Evolutionary conservation across 371 early-diverging fungal species (phyloP).

Genomic region (Rhizopus stolonifer): DNA sequence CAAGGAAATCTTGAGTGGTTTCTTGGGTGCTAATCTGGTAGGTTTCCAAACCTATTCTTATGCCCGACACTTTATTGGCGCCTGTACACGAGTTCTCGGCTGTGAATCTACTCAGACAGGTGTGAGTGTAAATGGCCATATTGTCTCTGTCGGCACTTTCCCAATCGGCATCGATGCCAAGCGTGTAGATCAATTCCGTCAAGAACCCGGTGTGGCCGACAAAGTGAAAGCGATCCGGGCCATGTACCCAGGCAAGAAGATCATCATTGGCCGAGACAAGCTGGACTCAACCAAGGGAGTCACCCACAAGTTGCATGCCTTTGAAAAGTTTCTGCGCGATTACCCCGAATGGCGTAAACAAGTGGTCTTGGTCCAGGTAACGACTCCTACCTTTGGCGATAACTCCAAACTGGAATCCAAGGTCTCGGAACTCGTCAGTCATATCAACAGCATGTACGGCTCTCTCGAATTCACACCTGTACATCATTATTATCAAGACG

Average conservation of each 20-base stretch:
- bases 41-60: constrained; percentile 98
- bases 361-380: constrained; percentile 90
- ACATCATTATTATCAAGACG: constrained; percentile 93
- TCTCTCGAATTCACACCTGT: constrained; percentile 96
- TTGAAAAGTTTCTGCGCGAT: constrained; percentile 86
- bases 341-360: constrained; percentile 90
- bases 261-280: constrained; percentile 98
- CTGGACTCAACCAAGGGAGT: constrained; percentile 98
- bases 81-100: constrained; percentile 89
- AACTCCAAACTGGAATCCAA: constrained; percentile 76
- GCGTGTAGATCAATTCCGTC: constrained; percentile 44
- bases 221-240: constrained; percentile 80
- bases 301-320: constrained; percentile 93
- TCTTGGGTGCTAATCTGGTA: constrained; percentile 88
- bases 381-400: constrained; percentile 57
- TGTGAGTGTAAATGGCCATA: constrained; percentile 73
- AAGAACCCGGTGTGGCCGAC: constrained; percentile 55
- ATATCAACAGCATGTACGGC: constrained; percentile 94
- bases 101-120: constrained; percentile 86
- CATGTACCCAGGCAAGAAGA: constrained; percentile 87
- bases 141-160: constrained; percentile 84
- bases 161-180: constrained; percentile 98
- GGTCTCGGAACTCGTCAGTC: constrained; percentile 85
- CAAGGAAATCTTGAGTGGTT: constrained; percentile 86
- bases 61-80: constrained; percentile 93